Conservation (phyloP, 23 red algal species). For the Agarophyton chilense region DNA sequence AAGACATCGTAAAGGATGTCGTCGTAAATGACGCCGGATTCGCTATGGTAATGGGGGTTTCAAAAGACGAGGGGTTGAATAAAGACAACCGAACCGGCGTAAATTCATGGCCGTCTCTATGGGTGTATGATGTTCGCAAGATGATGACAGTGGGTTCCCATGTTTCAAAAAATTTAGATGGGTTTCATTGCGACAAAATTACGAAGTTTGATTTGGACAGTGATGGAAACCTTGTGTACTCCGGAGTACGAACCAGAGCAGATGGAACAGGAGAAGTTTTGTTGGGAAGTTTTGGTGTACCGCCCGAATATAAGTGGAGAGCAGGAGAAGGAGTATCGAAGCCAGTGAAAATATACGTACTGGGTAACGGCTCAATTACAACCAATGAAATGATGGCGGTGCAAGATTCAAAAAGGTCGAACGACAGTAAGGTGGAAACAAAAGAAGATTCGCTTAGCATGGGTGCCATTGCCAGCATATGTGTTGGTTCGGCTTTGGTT, state of each 20-base stretch:
- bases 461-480: not conserved
- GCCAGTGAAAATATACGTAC: not conserved
- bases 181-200: slow-evolving; percentile 8
- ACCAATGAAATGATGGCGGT: slow-evolving; percentile 8
- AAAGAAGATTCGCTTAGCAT: not conserved
- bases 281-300: not conserved
- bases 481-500: not conserved
- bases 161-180: not conserved
- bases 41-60: not conserved
- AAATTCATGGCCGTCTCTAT: not conserved
- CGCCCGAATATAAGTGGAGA: slow-evolving; percentile 7
- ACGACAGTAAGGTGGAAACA: not conserved
- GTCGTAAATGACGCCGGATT: slow-evolving; percentile 5
- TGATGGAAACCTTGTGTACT: slow-evolving; percentile 11
- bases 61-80: not conserved
- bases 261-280: not conserved
- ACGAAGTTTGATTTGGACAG: slow-evolving; percentile 2
- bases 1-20: not conserved
- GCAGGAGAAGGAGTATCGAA: not conserved
- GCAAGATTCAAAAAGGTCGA: not conserved
- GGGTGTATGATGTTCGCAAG: not conserved
- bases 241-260: not conserved
- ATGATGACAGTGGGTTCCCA: not conserved
- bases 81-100: not conserved
- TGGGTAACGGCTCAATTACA: not conserved